phyloP scores from a whole-genome alignment of 2,329 filamentous ascomycete species.

The Aspergillus pseudoglaucus region DNA sequence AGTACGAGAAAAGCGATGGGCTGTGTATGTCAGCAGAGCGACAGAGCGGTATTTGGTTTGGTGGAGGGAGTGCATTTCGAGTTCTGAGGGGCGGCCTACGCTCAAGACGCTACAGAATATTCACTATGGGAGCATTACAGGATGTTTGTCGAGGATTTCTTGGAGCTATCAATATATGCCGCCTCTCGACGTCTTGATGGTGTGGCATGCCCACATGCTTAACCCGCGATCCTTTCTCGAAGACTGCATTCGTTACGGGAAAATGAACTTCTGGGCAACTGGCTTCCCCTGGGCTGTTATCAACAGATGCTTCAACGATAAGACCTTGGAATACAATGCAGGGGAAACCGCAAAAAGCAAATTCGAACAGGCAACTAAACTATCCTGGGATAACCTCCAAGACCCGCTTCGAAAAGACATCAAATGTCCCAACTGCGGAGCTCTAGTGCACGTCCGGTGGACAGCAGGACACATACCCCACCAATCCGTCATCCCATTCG shows the following conservation, averaged over 20 bases:
- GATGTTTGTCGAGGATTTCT: slow-evolving; percentile 14
- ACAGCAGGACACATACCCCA: slow-evolving; percentile 38
- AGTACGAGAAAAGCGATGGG: slow-evolving; percentile 68
- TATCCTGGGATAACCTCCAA: slow-evolving; percentile 54
- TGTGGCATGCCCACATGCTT: slow-evolving; percentile 73
- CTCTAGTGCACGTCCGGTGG: slow-evolving; percentile 49
- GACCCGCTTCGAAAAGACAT: slow-evolving; percentile 46
- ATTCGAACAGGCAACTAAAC: slow-evolving; percentile 47
- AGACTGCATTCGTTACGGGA: slow-evolving; percentile 59
- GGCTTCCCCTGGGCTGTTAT: slow-evolving; percentile 62
- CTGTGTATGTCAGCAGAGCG: slow-evolving; percentile 60
- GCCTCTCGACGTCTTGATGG: slow-evolving; percentile 67
- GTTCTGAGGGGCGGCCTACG: slow-evolving; percentile 7
- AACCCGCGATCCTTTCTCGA: slow-evolving; percentile 70
- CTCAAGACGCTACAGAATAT: slow-evolving; percentile 12
- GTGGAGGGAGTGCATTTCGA: slow-evolving; percentile 45
- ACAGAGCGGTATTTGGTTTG: slow-evolving; percentile 62
- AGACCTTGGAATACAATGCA: slow-evolving; percentile 52
- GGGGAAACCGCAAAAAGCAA: slow-evolving; percentile 36
- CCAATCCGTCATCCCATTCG: slow-evolving; percentile 18
- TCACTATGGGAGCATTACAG: slow-evolving; percentile 28
- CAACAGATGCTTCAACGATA: slow-evolving; percentile 51
- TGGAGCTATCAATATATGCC: slow-evolving; percentile 46
- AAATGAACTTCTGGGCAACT: slow-evolving; percentile 52
- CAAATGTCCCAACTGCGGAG: slow-evolving; percentile 51